These are phyloP conservation scores for Erysiphe pulchra DNA, from an alignment of 2,329 filamentous ascomycete species.

Conservation along the genomic window DNA sequence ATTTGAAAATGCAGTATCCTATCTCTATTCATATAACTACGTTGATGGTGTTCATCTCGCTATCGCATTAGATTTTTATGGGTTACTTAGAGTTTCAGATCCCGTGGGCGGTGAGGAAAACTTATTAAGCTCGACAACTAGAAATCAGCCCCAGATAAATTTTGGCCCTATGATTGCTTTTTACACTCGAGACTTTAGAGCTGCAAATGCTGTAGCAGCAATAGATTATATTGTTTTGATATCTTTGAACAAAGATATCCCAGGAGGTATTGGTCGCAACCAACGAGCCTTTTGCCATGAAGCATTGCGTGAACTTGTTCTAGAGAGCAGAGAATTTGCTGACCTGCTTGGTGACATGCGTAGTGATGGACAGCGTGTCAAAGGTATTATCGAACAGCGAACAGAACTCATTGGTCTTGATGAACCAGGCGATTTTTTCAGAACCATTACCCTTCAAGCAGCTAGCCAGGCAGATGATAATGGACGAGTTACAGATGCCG, in stretches of 20 bases:
- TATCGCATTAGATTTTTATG: constrained; percentile 70
- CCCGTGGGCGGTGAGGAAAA: constrained; percentile 51
- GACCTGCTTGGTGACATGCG: constrained; percentile 79
- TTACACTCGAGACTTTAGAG: constrained; percentile 89
- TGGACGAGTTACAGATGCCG: constrained; percentile 76
- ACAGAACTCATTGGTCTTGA: constrained; percentile 56
- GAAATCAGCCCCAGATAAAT: constrained; percentile 59
- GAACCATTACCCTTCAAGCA: constrained; percentile 77
- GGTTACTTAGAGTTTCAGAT: constrained; percentile 65
- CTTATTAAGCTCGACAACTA: constrained; percentile 36
- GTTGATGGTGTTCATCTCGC: constrained; percentile 89
- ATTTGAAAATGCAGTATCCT: constrained; percentile 82
- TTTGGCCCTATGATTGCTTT: constrained; percentile 84
- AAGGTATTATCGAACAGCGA: constrained; percentile 68
- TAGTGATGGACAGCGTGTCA: constrained; percentile 60
- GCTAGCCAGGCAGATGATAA: constrained; percentile 86
- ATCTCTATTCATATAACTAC: constrained; percentile 76
- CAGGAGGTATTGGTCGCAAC: constrained; percentile 44
- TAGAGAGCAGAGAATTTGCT: constrained; percentile 94
- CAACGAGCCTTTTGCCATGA: constrained; percentile 74
- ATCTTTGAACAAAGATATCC: constrained; percentile 69
- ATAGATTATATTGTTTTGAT: constrained; percentile 85
- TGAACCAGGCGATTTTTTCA: constrained; percentile 63
- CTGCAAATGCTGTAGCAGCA: constrained; percentile 66
- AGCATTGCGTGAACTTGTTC: constrained; percentile 71